Percentiles rank a stretch among this genome's conserved stretches.
Conservation (phyloP, 306 rosid genomes). For the Fragaria ananassa region DNA sequence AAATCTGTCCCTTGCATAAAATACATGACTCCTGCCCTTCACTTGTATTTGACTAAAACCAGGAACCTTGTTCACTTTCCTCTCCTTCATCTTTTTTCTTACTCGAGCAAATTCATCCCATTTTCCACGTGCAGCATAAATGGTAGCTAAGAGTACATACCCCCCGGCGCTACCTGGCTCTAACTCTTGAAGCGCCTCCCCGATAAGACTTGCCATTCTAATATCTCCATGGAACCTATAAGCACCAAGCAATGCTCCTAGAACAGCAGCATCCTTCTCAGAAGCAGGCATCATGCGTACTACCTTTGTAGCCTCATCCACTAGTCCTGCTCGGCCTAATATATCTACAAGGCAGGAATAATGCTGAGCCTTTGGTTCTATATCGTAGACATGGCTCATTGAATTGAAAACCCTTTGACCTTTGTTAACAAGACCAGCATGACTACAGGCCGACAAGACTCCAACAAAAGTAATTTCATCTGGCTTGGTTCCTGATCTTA, state of each 20-base stretch:
- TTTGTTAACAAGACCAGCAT: conserved; percentile 44
- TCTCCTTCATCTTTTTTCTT: conserved; percentile 47
- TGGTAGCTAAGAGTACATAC: conserved; percentile 38
- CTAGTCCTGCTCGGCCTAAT: conserved; percentile 38
- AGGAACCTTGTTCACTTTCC: conserved; percentile 41
- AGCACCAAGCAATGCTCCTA: conserved; percentile 49
- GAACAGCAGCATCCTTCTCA: conserved; percentile 43
- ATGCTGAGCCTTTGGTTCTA: conserved; percentile 38
- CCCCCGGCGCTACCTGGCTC: conserved; percentile 37
- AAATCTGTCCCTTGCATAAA: conserved; percentile 38
- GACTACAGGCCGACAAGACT: conserved; percentile 48
- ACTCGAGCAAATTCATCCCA: conserved; percentile 50
- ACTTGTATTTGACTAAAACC: conserved; percentile 46
- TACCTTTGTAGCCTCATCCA: conserved; percentile 39
- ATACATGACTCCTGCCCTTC: conserved; percentile 37
- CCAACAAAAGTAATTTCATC: conserved; percentile 43
- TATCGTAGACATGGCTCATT: conserved; percentile 28
- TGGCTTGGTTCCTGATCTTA: conserved; percentile 35
- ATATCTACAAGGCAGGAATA: conserved; percentile 42
- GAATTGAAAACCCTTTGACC: conserved; percentile 45
- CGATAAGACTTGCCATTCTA: conserved; percentile 28
- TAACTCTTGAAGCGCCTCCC: conserved; percentile 34
- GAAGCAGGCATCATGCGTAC: conserved; percentile 32
- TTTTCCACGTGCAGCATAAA: conserved; percentile 37
- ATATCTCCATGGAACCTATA: conserved; percentile 36